These are phyloP conservation scores for Alternaria postmessia DNA, from an alignment of 2,329 filamentous ascomycete species.

Conservation along the genomic window DNA sequence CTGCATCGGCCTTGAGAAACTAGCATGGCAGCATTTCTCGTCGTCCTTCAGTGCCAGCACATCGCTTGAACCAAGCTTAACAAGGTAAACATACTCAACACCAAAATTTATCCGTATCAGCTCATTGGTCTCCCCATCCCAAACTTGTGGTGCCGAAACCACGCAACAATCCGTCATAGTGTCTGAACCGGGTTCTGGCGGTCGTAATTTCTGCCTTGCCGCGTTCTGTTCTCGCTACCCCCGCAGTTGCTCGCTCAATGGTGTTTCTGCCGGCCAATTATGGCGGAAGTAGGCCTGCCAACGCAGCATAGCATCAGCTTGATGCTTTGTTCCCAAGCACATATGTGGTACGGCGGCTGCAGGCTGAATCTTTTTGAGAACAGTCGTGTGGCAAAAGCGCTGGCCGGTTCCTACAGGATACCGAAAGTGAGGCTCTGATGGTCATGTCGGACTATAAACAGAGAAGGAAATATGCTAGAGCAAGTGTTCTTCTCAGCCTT, in stretches of 20 bases:
- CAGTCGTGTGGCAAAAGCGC: slow-evolving; percentile 35
- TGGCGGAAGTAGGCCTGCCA: slow-evolving; percentile 35
- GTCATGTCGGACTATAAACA: slow-evolving; percentile 44
- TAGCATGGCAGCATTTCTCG: slow-evolving; percentile 36
- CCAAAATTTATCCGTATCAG: slow-evolving; percentile 21
- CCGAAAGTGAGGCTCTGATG: slow-evolving; percentile 37
- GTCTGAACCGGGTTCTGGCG: slow-evolving; percentile 35
- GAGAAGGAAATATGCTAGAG: slow-evolving; percentile 28
- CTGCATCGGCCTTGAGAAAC: slow-evolving; percentile 33
- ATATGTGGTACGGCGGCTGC: slow-evolving; percentile 33
- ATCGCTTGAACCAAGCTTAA: slow-evolving; percentile 38
- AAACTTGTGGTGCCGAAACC: slow-evolving; percentile 28
- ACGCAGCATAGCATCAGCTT: slow-evolving; percentile 41
- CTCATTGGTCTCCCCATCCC: slow-evolving; percentile 40
- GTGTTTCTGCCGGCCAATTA: slow-evolving; percentile 42
- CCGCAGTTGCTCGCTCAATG: slow-evolving; percentile 35
- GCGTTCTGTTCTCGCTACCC: slow-evolving; percentile 32
- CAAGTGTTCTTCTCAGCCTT: slow-evolving; percentile 31
- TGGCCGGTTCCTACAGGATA: slow-evolving; percentile 29
- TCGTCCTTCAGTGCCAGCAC: slow-evolving; percentile 44
- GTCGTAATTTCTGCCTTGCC: slow-evolving; percentile 35
- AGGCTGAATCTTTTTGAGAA: slow-evolving; percentile 29
- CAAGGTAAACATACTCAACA: slow-evolving; percentile 30
- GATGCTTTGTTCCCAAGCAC: slow-evolving; percentile 28
- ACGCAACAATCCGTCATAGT: slow-evolving; percentile 42